Base-by-base conservation (phyloP, 2,329 filamentous ascomycete genomes). In the Aspergillus costaricaensis region DNA sequence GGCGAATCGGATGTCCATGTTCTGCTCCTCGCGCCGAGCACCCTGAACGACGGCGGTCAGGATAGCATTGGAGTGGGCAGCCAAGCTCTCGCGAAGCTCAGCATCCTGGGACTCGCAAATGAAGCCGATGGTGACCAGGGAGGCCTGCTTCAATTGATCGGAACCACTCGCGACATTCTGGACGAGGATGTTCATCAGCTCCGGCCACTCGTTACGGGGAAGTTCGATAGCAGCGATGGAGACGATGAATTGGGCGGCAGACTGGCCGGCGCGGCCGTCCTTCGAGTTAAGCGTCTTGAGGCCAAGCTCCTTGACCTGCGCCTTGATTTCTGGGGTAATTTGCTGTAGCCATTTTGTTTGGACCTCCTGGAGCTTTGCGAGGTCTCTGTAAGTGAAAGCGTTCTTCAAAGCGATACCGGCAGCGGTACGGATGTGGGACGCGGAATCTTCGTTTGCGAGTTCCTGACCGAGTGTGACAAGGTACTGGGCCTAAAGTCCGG, bases 391-490 rank as follows among this genome's bases (percentile, higher is more conserved):
- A 74, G 91, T 92, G 82, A 99, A 98, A 72, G 95, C 91, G 85
- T 99, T 99, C 83, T 99, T 99, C 74, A 99, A 84, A 70, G 95
- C 94, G 71, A 99, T 87, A 87, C 93, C 95, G 71, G 95, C 95
- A 69, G 95, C 94, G 70, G 91, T 90, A 84, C 95, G 90, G 75
- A 97, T 95, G 75, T 91, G 86, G 67, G 90, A 86, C 74, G 91
- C 85, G 68, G 90, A 88, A 69, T 86, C 85, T 74, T 98, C 94
- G 80, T 97, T 96, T 75, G 93, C 92, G 73, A 99, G 88, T 80
- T 96, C 92, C 80, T 91, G 90, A 68, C 95, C 94, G 75, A 99
- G 90, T 66, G 92, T 95, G 68, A 89, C 88, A 68, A 98, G 88
- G 81, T 99, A 99, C 79, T 90, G 87, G 72, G 95, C 89, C 95